Percentiles rank a stretch among this genome's conserved stretches.
These are phyloP conservation scores for Pseudogymnoascus sp. DNA, from an alignment of 2,329 filamentous ascomycete species.

Conservation along the genomic window DNA sequence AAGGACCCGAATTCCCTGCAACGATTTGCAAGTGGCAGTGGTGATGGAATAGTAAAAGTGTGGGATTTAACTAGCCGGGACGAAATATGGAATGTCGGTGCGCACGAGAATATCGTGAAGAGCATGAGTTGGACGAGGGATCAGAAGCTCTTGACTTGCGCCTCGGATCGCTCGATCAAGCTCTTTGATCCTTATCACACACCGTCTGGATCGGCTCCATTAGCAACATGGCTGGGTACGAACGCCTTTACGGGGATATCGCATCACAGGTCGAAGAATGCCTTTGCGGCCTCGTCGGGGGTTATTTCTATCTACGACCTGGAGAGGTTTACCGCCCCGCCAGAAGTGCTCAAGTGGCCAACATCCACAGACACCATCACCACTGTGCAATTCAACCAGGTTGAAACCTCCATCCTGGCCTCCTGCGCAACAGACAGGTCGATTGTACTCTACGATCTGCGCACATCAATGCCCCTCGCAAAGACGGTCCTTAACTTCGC, in stretches of 20 bases:
- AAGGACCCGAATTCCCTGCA: constrained; percentile 70
- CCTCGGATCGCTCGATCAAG: constrained; percentile 78
- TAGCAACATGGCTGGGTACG: constrained; percentile 76
- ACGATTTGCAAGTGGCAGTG: constrained; percentile 72
- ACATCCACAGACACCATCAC: constrained; percentile 86
- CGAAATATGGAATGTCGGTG: constrained; percentile 69
- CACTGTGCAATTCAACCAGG: constrained; percentile 81
- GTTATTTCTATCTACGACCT: constrained; percentile 85
- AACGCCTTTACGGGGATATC: constrained; percentile 77
- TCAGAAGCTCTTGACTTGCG: constrained; percentile 77
- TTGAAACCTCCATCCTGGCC: constrained; percentile 83
- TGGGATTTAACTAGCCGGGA: constrained; percentile 71
- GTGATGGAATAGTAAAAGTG: constrained; percentile 89
- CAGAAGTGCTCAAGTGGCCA: constrained; percentile 80
- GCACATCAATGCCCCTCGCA: constrained; percentile 73
- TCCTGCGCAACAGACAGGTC: constrained; percentile 80
- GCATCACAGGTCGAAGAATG: constrained; percentile 69
- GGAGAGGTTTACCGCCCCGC: constrained; percentile 68
- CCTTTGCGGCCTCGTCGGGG: constrained; percentile 72
- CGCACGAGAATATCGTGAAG: constrained; percentile 92
- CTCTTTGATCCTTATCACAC: constrained; percentile 84
- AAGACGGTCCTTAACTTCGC: constrained; percentile 76
- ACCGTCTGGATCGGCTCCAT: constrained; percentile 56
- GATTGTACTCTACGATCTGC: constrained; percentile 83
- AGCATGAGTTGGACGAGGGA: constrained; percentile 83